Evolutionary conservation across 352 stramenopile species (phyloP).

Genomic region (Globisporangium sylvaticum): DNA sequence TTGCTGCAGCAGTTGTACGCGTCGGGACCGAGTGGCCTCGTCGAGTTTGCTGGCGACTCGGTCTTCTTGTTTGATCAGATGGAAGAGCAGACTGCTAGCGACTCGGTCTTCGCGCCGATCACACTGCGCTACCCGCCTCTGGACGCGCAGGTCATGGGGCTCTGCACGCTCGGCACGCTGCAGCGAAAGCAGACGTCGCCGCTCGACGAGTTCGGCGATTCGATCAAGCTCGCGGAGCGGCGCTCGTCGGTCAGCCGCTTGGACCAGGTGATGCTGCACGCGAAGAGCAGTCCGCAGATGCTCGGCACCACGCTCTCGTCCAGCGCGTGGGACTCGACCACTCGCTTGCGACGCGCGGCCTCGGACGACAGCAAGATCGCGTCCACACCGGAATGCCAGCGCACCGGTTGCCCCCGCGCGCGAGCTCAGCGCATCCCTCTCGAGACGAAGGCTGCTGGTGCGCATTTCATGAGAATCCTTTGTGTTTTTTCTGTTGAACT

Average conservation of each 20-base stretch:
- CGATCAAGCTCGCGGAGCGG: background rate
- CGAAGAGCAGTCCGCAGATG: background rate
- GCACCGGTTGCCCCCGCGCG: background rate
- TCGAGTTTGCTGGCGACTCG: slow-evolving; percentile 38
- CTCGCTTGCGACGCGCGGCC: background rate
- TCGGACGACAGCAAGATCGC: background rate
- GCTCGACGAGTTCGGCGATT: background rate
- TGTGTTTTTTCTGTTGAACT: background rate
- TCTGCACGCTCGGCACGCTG: background rate
- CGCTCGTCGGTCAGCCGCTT: background rate
- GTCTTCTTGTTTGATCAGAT: background rate
- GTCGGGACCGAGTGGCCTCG: slow-evolving; percentile 41
- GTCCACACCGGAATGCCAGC: background rate
- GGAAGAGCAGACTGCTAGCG: background rate
- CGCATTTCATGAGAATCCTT: slow-evolving; percentile 1
- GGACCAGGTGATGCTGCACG: background rate
- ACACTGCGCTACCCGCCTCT: background rate
- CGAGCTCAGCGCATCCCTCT: background rate
- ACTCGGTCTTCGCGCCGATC: background rate
- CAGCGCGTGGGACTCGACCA: background rate
- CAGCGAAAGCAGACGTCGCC: background rate
- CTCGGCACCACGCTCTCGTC: background rate
- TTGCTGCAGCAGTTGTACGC: slow-evolving; percentile 45
- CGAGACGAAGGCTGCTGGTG: background rate
- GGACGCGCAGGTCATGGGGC: background rate